A percentile compares a stretch with the other conserved stretches of the same genome.
Evolutionary conservation across 2,329 filamentous ascomycete genomes (phyloP).

Genomic region (Neofusicoccum parvum): DNA sequence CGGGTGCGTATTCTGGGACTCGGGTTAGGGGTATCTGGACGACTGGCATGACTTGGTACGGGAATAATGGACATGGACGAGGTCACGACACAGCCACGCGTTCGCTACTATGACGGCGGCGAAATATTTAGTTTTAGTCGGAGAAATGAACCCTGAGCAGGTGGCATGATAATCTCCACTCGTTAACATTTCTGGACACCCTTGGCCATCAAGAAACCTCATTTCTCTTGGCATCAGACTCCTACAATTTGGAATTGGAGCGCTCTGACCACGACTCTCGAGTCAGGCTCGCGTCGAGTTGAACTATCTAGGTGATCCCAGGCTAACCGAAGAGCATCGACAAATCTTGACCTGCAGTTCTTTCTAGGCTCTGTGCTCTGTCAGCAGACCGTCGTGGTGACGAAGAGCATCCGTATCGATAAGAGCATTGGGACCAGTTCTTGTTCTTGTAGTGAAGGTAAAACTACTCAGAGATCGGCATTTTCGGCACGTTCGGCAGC

Average conservation of each 20-base stretch:
- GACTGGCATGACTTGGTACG: not conserved
- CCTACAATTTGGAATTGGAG: not conserved
- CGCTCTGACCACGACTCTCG: not conserved
- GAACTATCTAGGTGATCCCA: not conserved
- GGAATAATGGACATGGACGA: not conserved
- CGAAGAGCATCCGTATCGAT: not conserved
- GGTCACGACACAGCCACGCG: not conserved
- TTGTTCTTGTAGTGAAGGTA: no score
- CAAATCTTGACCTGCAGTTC: not conserved
- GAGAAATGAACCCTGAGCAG: not conserved
- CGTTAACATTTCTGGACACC: no score
- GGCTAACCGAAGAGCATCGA: not conserved
- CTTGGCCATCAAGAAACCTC: not conserved
- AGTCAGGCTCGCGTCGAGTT: not conserved
- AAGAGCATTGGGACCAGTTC: not conserved
- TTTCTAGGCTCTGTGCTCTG: not conserved
- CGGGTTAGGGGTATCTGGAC: not conserved
- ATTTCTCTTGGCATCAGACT: not conserved
- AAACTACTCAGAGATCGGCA: not conserved
- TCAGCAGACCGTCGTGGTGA: not conserved
- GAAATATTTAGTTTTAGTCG: not conserved
- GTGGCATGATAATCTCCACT: not conserved
- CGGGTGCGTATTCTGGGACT: not conserved
- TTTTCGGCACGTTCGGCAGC: not conserved
- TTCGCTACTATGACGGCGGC: not conserved